Conservation (phyloP, 495 filamentous ascomycete genomes). For the Penicillium diatomitis region DNA sequence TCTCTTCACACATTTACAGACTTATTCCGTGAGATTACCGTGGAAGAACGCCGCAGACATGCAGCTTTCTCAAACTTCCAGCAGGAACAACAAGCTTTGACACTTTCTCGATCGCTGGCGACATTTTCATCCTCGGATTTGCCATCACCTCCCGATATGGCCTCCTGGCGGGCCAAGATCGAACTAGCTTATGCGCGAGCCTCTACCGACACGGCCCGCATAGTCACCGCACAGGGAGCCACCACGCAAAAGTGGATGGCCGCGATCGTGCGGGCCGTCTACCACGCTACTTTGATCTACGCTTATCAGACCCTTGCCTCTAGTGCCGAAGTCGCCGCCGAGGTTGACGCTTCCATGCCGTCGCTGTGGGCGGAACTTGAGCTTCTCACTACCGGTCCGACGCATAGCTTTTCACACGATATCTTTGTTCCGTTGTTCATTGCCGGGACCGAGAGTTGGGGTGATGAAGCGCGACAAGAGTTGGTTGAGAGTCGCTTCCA, state of each 20-base stretch:
- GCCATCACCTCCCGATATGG: neutral
- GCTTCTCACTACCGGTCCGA: neutral
- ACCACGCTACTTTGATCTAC: constrained; percentile 2
- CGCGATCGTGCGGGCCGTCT: constrained; percentile 2
- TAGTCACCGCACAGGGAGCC: neutral
- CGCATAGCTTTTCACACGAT: constrained; percentile 3
- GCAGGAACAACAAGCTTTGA: neutral
- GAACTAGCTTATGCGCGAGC: neutral
- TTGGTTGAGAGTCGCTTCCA: neutral
- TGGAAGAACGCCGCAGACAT: constrained; percentile 3
- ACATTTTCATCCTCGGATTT: no score
- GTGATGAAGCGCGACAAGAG: neutral
- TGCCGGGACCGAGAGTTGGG: neutral
- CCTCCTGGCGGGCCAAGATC: neutral
- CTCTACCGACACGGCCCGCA: neutral
- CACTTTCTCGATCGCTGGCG: no score
- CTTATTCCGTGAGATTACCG: constrained; percentile 3
- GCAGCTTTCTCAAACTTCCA: neutral
- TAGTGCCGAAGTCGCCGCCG: neutral
- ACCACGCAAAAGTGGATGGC: constrained; percentile 1
- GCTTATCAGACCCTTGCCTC: neutral
- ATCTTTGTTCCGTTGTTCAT: constrained; percentile 6
- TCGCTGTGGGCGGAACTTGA: neutral
- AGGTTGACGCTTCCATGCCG: neutral
- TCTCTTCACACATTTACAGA: constrained; percentile 2